Base-by-base conservation (phyloP, 1,284 basidiomycete species). In the Rhodotorula sp. region DNA sequence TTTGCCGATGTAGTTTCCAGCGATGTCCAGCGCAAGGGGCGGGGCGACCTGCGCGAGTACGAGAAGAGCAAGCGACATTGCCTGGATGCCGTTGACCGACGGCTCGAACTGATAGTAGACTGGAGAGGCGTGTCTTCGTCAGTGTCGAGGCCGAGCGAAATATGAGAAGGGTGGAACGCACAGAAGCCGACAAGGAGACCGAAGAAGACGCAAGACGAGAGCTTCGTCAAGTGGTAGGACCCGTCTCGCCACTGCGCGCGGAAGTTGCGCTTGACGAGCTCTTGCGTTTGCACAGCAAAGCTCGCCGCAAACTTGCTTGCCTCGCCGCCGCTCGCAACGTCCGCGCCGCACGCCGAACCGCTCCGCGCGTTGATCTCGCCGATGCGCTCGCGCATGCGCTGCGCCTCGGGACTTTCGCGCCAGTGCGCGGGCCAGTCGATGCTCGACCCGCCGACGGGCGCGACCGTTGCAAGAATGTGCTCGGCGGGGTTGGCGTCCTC, bases 401-500 rank as follows among this genome's bases (percentile, higher is more conserved):
- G 25, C 25, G 67, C 61, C 39, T 69, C 62, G 37, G 17, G n/a
- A 19, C 50, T 54, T 10, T 44, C 50, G 9, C 54, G 32, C 67
- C 67, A 69, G 32, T 44, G 34, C 10, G 29, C 22, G 3, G 67
- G 57, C 67, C 67, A 69, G 34, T 69, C 67, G 39, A 46, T 37
- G 12, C 10, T 15, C 13, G 61, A 39, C 6, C 66, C 66, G 25
- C 61, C 61, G 36, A 63, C 60, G 4, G 66, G 60, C 12, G 61
- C 48, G 46, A 69, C 62, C 1, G 62, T 64, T 5, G 25, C 17
- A 44, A 69, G 59, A 32, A 74, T 76, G 63, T 60, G 61, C 61
- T 78, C 75, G 39, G 74, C 72, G 37, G 76, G 76, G 51, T 77
- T 77, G 22, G 66, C 73, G 15, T 66, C 63, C 15, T 64, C 32